These are phyloP conservation scores for Jackrogersella minutella DNA, from an alignment of 495 filamentous ascomycete genomes.

Conservation along the genomic window DNA sequence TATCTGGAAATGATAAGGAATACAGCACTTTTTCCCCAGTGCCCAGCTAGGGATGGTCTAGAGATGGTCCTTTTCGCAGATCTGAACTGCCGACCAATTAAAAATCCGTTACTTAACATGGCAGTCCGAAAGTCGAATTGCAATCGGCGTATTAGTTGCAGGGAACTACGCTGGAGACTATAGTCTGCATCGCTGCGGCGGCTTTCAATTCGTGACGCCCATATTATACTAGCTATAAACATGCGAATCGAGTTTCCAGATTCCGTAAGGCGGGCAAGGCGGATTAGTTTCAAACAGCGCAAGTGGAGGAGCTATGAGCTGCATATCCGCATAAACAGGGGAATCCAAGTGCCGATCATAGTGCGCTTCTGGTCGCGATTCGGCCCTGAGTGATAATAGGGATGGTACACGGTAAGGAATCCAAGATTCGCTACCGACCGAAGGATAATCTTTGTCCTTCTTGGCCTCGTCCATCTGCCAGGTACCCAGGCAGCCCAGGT, in stretches of 20 bases:
- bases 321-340: constrained; percentile 31
- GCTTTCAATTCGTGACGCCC: constrained; percentile 8
- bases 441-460: constrained; percentile 23
- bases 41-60: constrained; percentile 1
- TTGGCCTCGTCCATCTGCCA: constrained; percentile 33
- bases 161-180: neutral
- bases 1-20: constrained; percentile 22
- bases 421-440: constrained; percentile 35
- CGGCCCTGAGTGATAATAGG: constrained; percentile 13
- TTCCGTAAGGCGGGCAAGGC: constrained; percentile 21
- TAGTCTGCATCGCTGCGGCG: neutral
- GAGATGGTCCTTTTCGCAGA: constrained; percentile 4
- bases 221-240: constrained; percentile 10
- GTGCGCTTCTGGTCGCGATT: constrained; percentile 15
- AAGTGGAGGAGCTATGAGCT: constrained; percentile 7
- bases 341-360: constrained; percentile 42
- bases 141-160: constrained; percentile 16
- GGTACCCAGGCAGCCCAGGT: constrained; percentile 35
- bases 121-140: constrained; percentile 14
- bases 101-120: constrained; percentile 1
- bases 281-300: constrained; percentile 1
- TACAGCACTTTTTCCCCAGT: neutral
- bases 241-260: constrained; percentile 25
- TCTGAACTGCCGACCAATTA: neutral
- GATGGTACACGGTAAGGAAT: constrained; percentile 17